These are phyloP conservation scores for Paraleonurus japonicus DNA, from an alignment of 257 asterid species.

Conservation along the genomic window DNA sequence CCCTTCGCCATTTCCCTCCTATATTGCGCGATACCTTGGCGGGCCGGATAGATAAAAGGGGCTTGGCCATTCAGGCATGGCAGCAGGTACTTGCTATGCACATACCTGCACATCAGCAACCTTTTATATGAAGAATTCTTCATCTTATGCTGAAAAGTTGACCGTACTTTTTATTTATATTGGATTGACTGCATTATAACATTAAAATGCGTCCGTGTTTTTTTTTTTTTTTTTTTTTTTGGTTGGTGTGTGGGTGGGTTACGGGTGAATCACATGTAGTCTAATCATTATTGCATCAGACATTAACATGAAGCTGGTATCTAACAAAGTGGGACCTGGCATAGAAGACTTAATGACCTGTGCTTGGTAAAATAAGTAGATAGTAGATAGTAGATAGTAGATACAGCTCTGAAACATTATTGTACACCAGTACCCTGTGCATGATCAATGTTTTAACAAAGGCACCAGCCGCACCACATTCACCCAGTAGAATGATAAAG, in stretches of 20 bases:
- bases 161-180: background rate
- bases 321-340: background rate
- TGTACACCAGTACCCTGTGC: too few relatives aligned
- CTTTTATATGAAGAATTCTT: background rate
- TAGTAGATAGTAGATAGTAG: too few relatives aligned
- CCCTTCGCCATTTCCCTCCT: slow-evolving; percentile 86
- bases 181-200: background rate
- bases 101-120: background rate
- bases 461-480: background rate
- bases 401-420: too few relatives aligned
- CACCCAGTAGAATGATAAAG: background rate
- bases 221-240: too few relatives aligned
- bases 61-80: slow-evolving; percentile 89
- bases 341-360: background rate
- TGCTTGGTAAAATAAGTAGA: background rate
- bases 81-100: slow-evolving; percentile 62
- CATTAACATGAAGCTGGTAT: background rate
- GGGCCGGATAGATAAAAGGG: slow-evolving; percentile 81
- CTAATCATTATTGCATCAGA: background rate
- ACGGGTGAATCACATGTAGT: background rate
- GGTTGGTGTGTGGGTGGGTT: too few relatives aligned
- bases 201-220: too few relatives aligned
- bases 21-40: slow-evolving; percentile 80
- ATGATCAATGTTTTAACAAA: background rate
- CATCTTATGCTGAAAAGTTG: slow-evolving; percentile 11